Evolutionary conservation across 2,329 filamentous ascomycete species (phyloP).

Genomic region (Stromatinia cepivora): DNA sequence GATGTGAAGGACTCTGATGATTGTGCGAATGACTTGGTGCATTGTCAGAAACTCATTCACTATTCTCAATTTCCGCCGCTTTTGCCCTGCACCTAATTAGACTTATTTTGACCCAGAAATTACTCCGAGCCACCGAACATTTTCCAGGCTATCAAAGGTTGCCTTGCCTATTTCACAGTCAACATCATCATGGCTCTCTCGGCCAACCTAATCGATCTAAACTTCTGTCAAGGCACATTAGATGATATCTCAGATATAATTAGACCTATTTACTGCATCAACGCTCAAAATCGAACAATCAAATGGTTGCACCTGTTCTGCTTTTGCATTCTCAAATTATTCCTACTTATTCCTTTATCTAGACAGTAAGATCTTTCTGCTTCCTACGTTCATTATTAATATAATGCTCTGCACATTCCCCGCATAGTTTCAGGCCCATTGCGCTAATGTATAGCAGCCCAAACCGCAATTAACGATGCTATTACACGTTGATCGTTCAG

Average conservation of each 20-base stretch:
- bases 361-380: not conserved
- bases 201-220: too few relatives aligned
- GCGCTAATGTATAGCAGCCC: constrained; percentile 12
- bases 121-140: not conserved
- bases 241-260: not conserved
- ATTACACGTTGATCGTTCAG: not conserved
- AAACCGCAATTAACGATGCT: not conserved
- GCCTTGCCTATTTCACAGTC: not conserved
- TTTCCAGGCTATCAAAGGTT: not conserved
- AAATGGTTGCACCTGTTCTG: too few relatives aligned
- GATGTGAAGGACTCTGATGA: not conserved
- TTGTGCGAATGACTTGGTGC: not conserved
- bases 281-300: too few relatives aligned
- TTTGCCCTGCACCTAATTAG: not conserved
- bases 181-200: too few relatives aligned
- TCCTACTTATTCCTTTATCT: not conserved
- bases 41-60: not conserved
- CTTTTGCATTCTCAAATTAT: too few relatives aligned
- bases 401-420: too few relatives aligned
- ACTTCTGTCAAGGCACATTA: not conserved
- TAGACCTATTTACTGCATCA: too few relatives aligned
- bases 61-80: not conserved
- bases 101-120: not conserved
- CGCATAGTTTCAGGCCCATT: not conserved
- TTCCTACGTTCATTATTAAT: too few relatives aligned